phyloP scores from a whole-genome alignment of 768 basidiomycete species.

The Lentinula sp. region DNA sequence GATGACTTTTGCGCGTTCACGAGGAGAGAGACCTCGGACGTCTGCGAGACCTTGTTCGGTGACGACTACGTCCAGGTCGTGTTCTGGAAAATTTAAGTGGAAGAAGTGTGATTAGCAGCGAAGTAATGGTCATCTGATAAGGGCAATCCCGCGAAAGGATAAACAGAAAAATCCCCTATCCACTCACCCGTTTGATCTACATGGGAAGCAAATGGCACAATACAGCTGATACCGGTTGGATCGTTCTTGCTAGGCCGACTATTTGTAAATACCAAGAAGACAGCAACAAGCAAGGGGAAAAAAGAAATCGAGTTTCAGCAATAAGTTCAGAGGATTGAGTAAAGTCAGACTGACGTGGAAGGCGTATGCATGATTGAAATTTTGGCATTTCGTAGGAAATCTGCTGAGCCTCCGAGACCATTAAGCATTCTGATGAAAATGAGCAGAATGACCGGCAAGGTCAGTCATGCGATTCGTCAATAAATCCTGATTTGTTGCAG shows the following conservation, averaged over 20 bases:
- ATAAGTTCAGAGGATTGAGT: background rate
- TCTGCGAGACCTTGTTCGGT: constrained; percentile 46
- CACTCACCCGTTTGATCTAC: constrained; percentile 40
- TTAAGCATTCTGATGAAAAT: constrained; percentile 34
- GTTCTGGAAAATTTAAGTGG: constrained; percentile 22
- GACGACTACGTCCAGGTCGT: constrained; percentile 41
- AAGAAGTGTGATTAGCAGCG: too few species aligned
- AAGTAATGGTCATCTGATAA: too few species aligned
- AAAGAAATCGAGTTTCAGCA: background rate
- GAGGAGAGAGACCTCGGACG: constrained; percentile 37
- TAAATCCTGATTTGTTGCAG: too few species aligned
- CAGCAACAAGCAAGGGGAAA: background rate
- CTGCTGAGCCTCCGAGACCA: constrained; percentile 41
- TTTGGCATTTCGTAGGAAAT: constrained; percentile 44
- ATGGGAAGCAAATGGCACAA: constrained; percentile 42
- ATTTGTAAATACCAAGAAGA: too few species aligned
- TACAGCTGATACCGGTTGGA: constrained; percentile 43
- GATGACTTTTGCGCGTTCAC: constrained; percentile 39
- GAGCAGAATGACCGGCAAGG: too few species aligned
- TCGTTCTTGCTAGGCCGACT: constrained; percentile 41
- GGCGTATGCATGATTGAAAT: constrained; percentile 48
- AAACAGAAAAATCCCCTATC: background rate
- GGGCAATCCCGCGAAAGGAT: background rate
- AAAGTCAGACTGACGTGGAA: constrained; percentile 22
- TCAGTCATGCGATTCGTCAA: too few species aligned